A percentile compares a stretch with the other conserved stretches of the same genome.
These are phyloP conservation scores for Phanerochaete sordida DNA, from an alignment of 768 basidiomycete genomes.

Conservation along the genomic window DNA sequence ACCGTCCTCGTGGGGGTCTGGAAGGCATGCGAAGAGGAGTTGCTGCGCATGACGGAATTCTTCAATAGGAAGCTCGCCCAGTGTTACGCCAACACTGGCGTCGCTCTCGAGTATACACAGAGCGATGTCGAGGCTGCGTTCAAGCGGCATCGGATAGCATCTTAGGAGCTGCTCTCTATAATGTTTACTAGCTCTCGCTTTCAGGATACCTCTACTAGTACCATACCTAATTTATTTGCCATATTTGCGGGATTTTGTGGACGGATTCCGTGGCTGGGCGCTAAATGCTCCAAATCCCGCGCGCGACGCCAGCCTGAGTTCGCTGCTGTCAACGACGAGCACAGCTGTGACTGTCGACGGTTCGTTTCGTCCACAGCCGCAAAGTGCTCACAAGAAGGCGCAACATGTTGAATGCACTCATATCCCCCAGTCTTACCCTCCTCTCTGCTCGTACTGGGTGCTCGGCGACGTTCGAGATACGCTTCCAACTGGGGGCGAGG, in stretches of 20 bases:
- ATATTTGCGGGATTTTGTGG: not conserved
- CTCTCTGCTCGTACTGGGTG: not conserved
- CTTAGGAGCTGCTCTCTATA: constrained; percentile 11
- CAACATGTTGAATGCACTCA: no score
- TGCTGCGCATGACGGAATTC: constrained; percentile 67
- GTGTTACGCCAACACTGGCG: constrained; percentile 74
- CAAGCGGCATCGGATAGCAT: constrained; percentile 50
- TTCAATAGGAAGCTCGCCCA: constrained; percentile 68
- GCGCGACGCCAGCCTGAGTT: not conserved
- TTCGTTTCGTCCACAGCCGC: no score
- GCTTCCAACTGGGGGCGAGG: no score
- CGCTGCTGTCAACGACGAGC: not conserved
- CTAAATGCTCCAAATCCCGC: not conserved
- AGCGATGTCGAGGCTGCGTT: constrained; percentile 79
- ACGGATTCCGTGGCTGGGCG: no score
- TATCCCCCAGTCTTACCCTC: no score
- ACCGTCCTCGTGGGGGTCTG: constrained; percentile 82
- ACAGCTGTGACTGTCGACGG: not conserved
- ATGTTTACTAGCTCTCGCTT: not conserved
- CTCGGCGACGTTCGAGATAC: no score
- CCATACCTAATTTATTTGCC: not conserved
- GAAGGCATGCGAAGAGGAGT: constrained; percentile 86
- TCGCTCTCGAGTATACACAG: constrained; percentile 69
- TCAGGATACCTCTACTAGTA: not conserved
- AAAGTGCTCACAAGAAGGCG: no score